Conservation (phyloP, 2,329 filamentous ascomycete species). For the Plenodomus biglobosus region DNA sequence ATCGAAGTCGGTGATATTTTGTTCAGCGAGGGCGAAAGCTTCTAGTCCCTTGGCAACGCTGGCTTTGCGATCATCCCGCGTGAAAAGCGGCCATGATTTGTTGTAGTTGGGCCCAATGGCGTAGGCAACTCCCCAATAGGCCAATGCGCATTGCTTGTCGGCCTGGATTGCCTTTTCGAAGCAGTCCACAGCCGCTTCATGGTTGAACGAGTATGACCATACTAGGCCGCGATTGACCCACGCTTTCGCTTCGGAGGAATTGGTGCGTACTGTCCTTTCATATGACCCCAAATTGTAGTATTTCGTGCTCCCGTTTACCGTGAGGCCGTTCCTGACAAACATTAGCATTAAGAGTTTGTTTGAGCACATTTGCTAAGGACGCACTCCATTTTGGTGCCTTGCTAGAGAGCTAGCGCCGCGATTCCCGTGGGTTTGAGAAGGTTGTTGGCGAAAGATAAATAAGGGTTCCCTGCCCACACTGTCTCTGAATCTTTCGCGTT, state of each 20-base stretch:
- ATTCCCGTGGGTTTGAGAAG: no score
- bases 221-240: constrained; percentile 71
- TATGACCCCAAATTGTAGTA: not conserved
- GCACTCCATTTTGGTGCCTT: no score
- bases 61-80: constrained; percentile 46
- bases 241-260: constrained; percentile 40
- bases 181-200: constrained; percentile 65
- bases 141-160: constrained; percentile 54
- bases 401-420: no score
- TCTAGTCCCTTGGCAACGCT: constrained; percentile 59
- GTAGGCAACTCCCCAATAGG: constrained; percentile 62
- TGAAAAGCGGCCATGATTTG: constrained; percentile 71
- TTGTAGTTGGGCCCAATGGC: constrained; percentile 72
- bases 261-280: not conserved
- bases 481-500: no score
- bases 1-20: no score
- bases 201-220: constrained; percentile 73
- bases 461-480: no score
- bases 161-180: constrained; percentile 57
- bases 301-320: not conserved
- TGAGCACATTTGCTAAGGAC: no score
- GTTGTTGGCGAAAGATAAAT: no score
- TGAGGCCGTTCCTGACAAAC: not conserved
- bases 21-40: no score
- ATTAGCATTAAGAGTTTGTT: no score